Percentiles rank a stretch among this genome's conserved stretches.
phyloP scores from a whole-genome alignment of 352 stramenopile genomes.

The Phytophthora pseudosyringae region DNA sequence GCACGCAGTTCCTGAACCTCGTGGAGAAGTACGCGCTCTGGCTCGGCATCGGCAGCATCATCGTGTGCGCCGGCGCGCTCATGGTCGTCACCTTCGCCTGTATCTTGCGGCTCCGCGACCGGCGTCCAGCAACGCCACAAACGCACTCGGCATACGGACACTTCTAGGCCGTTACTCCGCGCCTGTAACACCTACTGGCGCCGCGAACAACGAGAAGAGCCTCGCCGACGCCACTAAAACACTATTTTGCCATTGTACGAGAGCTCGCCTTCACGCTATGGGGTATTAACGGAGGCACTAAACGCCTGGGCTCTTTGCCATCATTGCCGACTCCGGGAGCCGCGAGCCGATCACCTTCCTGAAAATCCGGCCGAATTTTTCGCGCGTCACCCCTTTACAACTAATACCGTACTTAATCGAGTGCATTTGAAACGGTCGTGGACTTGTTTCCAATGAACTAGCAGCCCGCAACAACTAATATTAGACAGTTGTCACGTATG shows the following conservation, averaged over 20 bases:
- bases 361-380: slow-evolving; percentile 15
- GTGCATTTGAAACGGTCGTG: not conserved
- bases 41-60: slow-evolving; percentile 46
- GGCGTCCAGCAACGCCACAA: slow-evolving; percentile 8
- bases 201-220: not conserved
- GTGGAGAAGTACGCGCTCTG: slow-evolving; percentile 50
- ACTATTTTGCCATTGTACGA: not conserved
- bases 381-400: not conserved
- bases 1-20: slow-evolving; percentile 52
- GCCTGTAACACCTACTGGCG: slow-evolving; percentile 15
- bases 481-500: slow-evolving; percentile 9
- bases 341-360: slow-evolving; percentile 9
- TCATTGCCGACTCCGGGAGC: slow-evolving; percentile 9
- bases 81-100: slow-evolving; percentile 60
- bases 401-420: slow-evolving; percentile 12
- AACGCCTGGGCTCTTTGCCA: not conserved
- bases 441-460: not conserved
- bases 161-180: slow-evolving; percentile 30
- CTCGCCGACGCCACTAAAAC: not conserved
- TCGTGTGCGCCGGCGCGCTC: slow-evolving; percentile 47
- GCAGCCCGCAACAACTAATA: slow-evolving; percentile 5
- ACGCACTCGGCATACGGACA: slow-evolving; percentile 27
- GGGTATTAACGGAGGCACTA: not conserved
- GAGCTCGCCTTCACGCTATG: not conserved
- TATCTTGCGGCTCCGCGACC: slow-evolving; percentile 43